Percentiles rank a stretch among this genome's conserved stretches.
phyloP scores from a whole-genome alignment of 306 rosid species.

The Dryas alaskensis region DNA sequence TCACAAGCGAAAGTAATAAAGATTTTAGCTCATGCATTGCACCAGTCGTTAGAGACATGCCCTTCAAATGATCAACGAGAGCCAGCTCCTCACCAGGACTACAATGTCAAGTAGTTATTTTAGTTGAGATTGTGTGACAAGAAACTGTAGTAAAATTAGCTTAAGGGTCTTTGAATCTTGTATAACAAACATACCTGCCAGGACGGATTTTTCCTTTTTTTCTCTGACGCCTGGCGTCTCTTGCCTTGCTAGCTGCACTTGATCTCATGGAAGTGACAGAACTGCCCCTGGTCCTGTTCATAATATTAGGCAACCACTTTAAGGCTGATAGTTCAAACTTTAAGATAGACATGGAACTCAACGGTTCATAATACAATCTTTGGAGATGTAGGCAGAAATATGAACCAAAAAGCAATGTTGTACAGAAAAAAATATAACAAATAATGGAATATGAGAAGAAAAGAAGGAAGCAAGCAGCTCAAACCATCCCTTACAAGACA shows the following conservation, averaged over 20 bases:
- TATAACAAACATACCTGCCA: conserved; percentile 66
- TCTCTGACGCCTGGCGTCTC: conserved; percentile 79
- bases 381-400: neutral
- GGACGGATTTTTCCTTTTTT: conserved; percentile 96
- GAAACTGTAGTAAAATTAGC: neutral
- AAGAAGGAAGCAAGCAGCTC: neutral
- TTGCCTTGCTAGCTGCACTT: conserved; percentile 71
- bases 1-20: conserved; percentile 64
- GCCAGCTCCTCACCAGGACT: conserved; percentile 94
- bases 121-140: conserved; percentile 11
- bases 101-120: conserved; percentile 32
- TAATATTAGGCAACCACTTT: conserved; percentile 31
- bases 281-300: conserved; percentile 70
- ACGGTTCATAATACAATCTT: neutral
- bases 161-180: conserved; percentile 6
- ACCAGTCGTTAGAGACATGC: conserved; percentile 68
- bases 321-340: conserved; percentile 12
- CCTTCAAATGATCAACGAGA: conserved; percentile 82
- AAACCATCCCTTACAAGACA: neutral
- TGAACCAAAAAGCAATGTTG: neutral
- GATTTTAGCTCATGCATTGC: conserved; percentile 71
- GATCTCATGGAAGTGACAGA: conserved; percentile 59
- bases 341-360: conserved; percentile 6
- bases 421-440: neutral
- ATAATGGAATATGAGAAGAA: neutral